Percentiles rank a stretch among this genome's conserved stretches.
Evolutionary conservation across 2,329 filamentous ascomycete species (phyloP).

Genomic region (Monilinia laxa): DNA sequence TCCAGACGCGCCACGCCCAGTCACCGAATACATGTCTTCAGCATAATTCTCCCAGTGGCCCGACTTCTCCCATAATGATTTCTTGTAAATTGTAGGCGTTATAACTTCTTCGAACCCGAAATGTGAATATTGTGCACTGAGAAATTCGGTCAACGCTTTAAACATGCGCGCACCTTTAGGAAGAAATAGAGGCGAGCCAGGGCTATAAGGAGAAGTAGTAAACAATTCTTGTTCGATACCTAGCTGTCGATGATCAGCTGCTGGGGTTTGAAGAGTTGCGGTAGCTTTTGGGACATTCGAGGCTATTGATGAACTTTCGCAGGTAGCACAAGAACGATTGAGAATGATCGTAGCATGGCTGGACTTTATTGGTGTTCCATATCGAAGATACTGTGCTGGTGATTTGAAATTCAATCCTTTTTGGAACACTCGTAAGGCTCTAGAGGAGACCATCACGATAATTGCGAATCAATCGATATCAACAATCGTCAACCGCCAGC

Average conservation of each 20-base stretch:
- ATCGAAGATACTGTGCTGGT: conserved; percentile 24
- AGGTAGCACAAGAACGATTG: conserved; percentile 40
- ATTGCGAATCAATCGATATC: conserved; percentile 15
- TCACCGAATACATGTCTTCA: conserved; percentile 88
- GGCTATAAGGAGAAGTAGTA: conserved; percentile 74
- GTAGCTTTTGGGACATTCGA: conserved; percentile 12
- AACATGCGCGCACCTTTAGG: conserved; percentile 81
- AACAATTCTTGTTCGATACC: conserved; percentile 72
- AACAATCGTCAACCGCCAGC: not conserved
- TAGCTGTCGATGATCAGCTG: conserved; percentile 58
- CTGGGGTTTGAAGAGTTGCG: conserved; percentile 26
- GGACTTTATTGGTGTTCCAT: conserved; percentile 13
- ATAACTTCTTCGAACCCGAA: conserved; percentile 89
- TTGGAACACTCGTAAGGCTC: conserved; percentile 34
- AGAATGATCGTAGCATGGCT: conserved; percentile 23
- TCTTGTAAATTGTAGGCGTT: conserved; percentile 88
- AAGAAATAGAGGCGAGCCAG: conserved; percentile 81
- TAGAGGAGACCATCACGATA: conserved; percentile 38
- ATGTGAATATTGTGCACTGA: conserved; percentile 78
- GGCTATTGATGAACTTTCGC: conserved; percentile 29
- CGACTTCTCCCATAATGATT: conserved; percentile 79
- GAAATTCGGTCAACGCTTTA: conserved; percentile 77
- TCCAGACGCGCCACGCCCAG: conserved; percentile 43
- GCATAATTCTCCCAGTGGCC: conserved; percentile 89
- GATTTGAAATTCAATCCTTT: conserved; percentile 18